Evolutionary conservation across 208 protist genomes (phyloP).

Genomic region (Wallacemonas sp.): DNA sequence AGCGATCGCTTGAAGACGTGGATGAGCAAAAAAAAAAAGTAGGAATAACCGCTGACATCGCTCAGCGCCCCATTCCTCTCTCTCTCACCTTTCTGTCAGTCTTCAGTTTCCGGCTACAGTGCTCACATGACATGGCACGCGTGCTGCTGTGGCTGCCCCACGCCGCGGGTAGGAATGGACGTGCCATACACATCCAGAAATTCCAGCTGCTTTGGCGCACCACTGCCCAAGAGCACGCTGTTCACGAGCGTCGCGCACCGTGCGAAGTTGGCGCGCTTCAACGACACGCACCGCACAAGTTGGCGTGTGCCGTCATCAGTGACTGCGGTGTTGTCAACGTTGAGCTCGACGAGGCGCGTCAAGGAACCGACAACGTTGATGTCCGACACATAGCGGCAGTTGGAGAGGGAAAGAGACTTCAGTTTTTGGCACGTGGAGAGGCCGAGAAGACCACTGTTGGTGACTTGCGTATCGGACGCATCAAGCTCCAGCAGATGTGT

Average conservation of each 20-base stretch:
- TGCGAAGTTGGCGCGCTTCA: slow-evolving; percentile 63
- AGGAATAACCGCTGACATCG: not conserved
- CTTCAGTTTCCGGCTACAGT: not conserved
- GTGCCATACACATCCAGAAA: slow-evolving; percentile 82
- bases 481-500: slow-evolving; percentile 40
- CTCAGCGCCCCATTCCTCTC: too few species aligned
- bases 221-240: slow-evolving; percentile 34
- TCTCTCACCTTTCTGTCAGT: too few species aligned
- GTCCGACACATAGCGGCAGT: slow-evolving; percentile 65
- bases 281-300: slow-evolving; percentile 37
- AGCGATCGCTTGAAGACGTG: too few species aligned
- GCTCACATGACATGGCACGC: slow-evolving; percentile 61
- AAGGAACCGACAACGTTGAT: slow-evolving; percentile 55
- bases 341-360: slow-evolving; percentile 43
- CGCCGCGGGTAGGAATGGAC: slow-evolving; percentile 50
- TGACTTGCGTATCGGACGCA: slow-evolving; percentile 52
- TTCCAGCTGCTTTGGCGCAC: slow-evolving; percentile 42
- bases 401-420: slow-evolving; percentile 43
- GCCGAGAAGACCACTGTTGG: slow-evolving; percentile 45
- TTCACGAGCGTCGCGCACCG: slow-evolving; percentile 57
- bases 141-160: slow-evolving; percentile 42
- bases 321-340: slow-evolving; percentile 49
- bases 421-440: slow-evolving; percentile 48
- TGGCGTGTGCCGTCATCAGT: slow-evolving; percentile 42
- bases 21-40: not conserved